Percentiles rank a stretch among this genome's conserved stretches.
Evolutionary conservation across 495 filamentous ascomycete species (phyloP).

Genomic region (Lasiosphaeria hispida): DNA sequence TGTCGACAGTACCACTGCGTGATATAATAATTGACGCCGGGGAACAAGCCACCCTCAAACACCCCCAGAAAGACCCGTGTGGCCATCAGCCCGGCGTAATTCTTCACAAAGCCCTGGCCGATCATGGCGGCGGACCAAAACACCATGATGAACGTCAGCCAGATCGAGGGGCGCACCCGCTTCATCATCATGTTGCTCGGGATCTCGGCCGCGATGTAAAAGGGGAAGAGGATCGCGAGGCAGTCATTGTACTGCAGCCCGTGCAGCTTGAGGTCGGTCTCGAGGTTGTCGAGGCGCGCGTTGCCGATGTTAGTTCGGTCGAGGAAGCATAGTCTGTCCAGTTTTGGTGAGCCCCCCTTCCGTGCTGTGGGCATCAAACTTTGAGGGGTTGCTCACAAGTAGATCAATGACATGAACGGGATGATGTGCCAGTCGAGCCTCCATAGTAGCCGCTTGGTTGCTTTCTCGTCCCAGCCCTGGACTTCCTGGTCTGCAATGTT

Average conservation of each 20-base stretch:
- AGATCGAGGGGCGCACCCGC: constrained; percentile 55
- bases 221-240: constrained; percentile 60
- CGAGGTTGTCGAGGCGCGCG: constrained; percentile 63
- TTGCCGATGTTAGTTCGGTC: constrained; percentile 72
- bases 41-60: constrained; percentile 63
- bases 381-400: constrained; percentile 33
- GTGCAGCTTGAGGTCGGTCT: constrained; percentile 56
- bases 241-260: constrained; percentile 58
- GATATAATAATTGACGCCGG: constrained; percentile 73
- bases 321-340: constrained; percentile 41
- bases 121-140: constrained; percentile 54
- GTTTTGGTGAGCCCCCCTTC: constrained; percentile 15
- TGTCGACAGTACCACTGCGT: constrained; percentile 67
- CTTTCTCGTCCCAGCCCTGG: constrained; percentile 12
- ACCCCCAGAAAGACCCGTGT: constrained; percentile 61
- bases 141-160: constrained; percentile 53
- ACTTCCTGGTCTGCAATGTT: constrained; percentile 6
- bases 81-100: constrained; percentile 54
- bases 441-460: constrained; percentile 40
- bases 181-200: constrained; percentile 65
- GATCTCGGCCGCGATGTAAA: constrained; percentile 65
- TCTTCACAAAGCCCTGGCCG: constrained; percentile 56
- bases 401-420: constrained; percentile 49
- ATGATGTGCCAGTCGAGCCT: constrained; percentile 50
- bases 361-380: background rate